Conservation (phyloP, 768 basidiomycete species). For the Tephrocybe rancida region DNA sequence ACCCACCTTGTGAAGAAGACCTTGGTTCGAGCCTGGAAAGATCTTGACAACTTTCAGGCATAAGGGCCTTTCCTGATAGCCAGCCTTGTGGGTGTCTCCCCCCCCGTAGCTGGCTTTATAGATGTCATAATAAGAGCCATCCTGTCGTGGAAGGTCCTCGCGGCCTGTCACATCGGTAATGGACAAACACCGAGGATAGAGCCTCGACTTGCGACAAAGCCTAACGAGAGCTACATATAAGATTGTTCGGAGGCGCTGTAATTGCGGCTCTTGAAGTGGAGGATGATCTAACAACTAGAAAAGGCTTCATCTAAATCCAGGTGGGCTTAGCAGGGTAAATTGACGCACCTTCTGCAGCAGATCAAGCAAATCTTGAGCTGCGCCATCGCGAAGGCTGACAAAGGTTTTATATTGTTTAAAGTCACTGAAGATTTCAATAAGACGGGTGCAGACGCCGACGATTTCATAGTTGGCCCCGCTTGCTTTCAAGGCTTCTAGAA, state of each 20-base stretch:
- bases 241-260: conserved; percentile 2
- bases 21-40: conserved; percentile 19
- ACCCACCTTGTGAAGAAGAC: conserved; percentile 24
- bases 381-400: conserved; percentile 9
- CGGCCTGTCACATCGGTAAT: conserved; percentile 10
- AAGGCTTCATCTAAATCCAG: background rate
- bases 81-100: too few relatives aligned
- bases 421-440: background rate
- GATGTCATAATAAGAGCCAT: conserved; percentile 29
- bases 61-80: conserved; percentile 17
- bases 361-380: conserved; percentile 23
- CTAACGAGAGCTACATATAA: conserved; percentile 22
- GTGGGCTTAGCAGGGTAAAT: background rate
- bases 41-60: conserved; percentile 29
- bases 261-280: background rate
- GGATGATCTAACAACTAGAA: conserved; percentile 21
- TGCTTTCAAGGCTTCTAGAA: too few relatives aligned
- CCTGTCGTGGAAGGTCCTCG: conserved; percentile 10
- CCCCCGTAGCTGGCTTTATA: too few relatives aligned
- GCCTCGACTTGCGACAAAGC: conserved; percentile 24
- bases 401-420: conserved; percentile 13
- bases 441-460: background rate
- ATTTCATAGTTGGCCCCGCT: background rate
- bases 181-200: conserved; percentile 27
- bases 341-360: conserved; percentile 25